Conservation (phyloP, 805 yeast species). For the Metschnikowia kofuensis region DNA sequence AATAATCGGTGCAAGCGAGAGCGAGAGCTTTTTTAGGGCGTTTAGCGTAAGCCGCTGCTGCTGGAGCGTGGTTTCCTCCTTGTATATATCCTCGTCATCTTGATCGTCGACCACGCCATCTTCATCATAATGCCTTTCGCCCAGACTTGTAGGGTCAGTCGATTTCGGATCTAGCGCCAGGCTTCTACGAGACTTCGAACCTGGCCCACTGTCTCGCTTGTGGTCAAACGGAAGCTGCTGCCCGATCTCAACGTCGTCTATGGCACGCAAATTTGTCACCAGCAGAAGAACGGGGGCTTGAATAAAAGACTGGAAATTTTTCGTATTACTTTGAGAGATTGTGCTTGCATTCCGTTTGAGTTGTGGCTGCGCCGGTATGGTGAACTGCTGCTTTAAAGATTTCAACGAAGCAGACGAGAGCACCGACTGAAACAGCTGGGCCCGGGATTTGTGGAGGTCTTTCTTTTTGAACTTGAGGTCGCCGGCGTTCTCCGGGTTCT, state of each 20-base stretch:
- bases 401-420: constrained; percentile 43
- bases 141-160: not conserved
- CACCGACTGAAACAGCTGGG: constrained; percentile 45
- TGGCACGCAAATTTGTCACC: constrained; percentile 29
- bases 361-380: constrained; percentile 13
- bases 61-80: constrained; percentile 36
- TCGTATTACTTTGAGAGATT: constrained; percentile 13
- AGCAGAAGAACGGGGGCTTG: constrained; percentile 45
- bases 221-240: constrained; percentile 39
- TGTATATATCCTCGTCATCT: constrained; percentile 27
- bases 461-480: constrained; percentile 38
- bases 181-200: not conserved
- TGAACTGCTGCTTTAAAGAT: constrained; percentile 31
- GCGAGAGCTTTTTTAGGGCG: constrained; percentile 41
- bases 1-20: constrained; percentile 39
- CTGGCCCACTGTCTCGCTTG: constrained; percentile 1
- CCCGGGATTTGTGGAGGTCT: constrained; percentile 33
- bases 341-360: constrained; percentile 14
- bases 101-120: not conserved
- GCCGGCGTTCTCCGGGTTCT: constrained; percentile 9
- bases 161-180: constrained; percentile 2
- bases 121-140: not conserved
- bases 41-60: constrained; percentile 42
- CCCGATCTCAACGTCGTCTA: constrained; percentile 39
- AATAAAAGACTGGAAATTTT: constrained; percentile 43